Percentiles rank a stretch among this genome's conserved stretches.
phyloP scores from a whole-genome alignment of 495 filamentous ascomycete species.

The Annulohypoxylon stygium region DNA sequence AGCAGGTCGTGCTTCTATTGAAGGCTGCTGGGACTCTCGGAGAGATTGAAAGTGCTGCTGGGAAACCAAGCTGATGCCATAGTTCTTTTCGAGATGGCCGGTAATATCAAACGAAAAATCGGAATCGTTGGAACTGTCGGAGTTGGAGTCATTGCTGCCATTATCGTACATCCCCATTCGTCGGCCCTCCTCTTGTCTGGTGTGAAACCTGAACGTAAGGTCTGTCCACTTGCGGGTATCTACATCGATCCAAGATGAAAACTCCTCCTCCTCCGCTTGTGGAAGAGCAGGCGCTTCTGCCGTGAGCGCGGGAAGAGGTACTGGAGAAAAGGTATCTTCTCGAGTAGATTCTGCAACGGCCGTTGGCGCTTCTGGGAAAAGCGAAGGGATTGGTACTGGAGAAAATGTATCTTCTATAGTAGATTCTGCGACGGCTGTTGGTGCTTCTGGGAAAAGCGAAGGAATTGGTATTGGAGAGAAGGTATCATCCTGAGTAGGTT shows the following conservation, averaged over 20 bases:
- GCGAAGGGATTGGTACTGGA: too few species aligned
- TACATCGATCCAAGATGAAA: conserved; percentile 7
- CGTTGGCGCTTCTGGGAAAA: neutral
- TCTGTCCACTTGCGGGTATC: conserved; percentile 8
- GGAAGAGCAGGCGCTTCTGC: neutral
- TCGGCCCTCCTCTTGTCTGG: neutral
- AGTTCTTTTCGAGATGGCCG: neutral
- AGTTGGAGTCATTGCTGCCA: neutral
- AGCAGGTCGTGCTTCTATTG: neutral
- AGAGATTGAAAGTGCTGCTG: conserved; percentile 17
- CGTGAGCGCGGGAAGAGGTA: neutral
- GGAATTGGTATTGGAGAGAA: neutral
- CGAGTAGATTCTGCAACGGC: neutral
- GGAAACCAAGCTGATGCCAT: neutral
- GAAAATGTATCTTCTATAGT: neutral
- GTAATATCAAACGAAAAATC: conserved; percentile 4
- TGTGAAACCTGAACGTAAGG: conserved; percentile 1
- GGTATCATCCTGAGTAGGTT: neutral
- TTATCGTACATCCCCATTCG: neutral
- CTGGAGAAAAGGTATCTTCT: neutral
- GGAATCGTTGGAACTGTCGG: neutral
- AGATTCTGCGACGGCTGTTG: neutral
- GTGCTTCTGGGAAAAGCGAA: neutral
- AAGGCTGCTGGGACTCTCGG: neutral
- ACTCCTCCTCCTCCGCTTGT: neutral